Evolutionary conservation across 768 basidiomycete species (phyloP).

Genomic region (Agrocybe pediades): DNA sequence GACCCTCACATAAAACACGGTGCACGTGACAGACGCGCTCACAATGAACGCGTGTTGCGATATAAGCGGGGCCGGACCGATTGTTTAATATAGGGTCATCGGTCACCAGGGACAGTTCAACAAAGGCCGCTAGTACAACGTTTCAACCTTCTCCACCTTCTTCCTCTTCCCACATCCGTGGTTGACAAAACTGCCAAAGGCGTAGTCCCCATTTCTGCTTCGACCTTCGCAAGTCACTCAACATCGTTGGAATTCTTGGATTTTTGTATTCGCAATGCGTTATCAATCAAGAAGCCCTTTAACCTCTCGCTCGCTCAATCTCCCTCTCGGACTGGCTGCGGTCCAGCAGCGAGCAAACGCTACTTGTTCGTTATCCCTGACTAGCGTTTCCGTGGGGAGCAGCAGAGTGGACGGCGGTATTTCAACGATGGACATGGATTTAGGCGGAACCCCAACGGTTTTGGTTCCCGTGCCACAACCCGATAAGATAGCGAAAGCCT

Average conservation of each 20-base stretch:
- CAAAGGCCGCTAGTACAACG: background rate
- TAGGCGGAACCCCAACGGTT: constrained; percentile 8
- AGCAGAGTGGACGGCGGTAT: constrained; percentile 5
- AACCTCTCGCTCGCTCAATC: constrained; percentile 2
- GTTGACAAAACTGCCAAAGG: background rate
- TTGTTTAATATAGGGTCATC: constrained; percentile 8
- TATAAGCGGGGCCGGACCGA: background rate
- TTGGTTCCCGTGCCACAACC: constrained; percentile 1
- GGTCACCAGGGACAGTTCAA: constrained; percentile 11
- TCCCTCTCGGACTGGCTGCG: constrained; percentile 1
- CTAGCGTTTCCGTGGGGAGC: constrained; percentile 16
- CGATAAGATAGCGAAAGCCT: background rate
- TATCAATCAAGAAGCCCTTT: constrained; percentile 9
- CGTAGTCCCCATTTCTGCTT: background rate
- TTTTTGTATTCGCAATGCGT: constrained; percentile 10
- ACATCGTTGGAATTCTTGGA: background rate
- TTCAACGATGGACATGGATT: constrained; percentile 13
- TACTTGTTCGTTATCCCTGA: constrained; percentile 19
- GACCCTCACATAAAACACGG: constrained; percentile 12
- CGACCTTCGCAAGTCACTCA: background rate
- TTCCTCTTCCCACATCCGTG: background rate
- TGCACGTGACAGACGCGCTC: constrained; percentile 19
- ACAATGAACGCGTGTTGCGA: constrained; percentile 8
- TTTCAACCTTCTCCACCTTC: too few relatives aligned
- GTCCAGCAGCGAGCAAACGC: constrained; percentile 10